Conservation (phyloP, 257 asterid species). For the Solanum neorickii region DNA sequence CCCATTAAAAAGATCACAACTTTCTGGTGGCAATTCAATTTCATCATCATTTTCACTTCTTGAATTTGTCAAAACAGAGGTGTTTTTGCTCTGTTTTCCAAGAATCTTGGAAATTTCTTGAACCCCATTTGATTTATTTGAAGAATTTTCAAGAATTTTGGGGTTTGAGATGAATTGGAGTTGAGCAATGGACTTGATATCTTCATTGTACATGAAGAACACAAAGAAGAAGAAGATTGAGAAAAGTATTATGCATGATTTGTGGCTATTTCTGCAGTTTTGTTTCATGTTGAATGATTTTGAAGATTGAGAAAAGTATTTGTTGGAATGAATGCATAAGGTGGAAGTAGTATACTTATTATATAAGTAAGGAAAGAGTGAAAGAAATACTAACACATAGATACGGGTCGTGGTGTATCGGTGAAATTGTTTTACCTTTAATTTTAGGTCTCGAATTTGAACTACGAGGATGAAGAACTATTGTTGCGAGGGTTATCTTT, state of each 20-base stretch:
- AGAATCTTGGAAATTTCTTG: slow-evolving; percentile 2
- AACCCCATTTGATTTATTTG: background rate
- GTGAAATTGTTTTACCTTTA: fast-evolving
- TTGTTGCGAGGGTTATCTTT: too few relatives aligned
- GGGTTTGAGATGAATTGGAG: slow-evolving; percentile 42
- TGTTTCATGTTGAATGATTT: slow-evolving; percentile 39
- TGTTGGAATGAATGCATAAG: slow-evolving; percentile 46
- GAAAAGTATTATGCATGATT: slow-evolving; percentile 32
- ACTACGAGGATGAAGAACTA: too few relatives aligned
- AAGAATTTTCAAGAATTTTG: slow-evolving; percentile 13
- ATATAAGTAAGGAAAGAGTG: background rate
- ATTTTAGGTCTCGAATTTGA: too few relatives aligned
- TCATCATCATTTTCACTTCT: slow-evolving; percentile 16
- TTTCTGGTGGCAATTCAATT: slow-evolving; percentile 43
- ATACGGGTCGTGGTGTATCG: background rate
- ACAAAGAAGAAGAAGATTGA: slow-evolving; percentile 56
- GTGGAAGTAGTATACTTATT: background rate
- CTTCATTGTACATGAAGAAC: slow-evolving; percentile 67
- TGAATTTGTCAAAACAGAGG: slow-evolving; percentile 20
- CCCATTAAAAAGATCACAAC: slow-evolving; percentile 59
- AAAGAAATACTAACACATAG: background rate
- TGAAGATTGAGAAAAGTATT: too few relatives aligned
- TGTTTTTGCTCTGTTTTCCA: background rate
- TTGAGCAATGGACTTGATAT: slow-evolving; percentile 58
- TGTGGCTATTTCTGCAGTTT: slow-evolving; percentile 21